Percentiles rank a stretch among this genome's conserved stretches.
Conservation (phyloP, 129 eudicot genomes). For the Arctium minus region DNA sequence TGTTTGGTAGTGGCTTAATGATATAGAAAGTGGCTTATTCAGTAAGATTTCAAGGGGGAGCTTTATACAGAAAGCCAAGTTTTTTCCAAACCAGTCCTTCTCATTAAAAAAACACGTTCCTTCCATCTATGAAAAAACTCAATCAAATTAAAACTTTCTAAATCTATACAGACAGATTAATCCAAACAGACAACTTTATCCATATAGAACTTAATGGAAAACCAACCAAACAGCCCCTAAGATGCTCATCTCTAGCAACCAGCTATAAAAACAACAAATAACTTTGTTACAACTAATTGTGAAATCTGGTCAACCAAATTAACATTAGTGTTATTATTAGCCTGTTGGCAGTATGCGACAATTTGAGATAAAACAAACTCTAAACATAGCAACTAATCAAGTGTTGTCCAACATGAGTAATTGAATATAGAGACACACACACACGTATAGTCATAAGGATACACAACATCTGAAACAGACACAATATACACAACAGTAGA, state of each 20-base stretch:
- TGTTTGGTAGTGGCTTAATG: no score
- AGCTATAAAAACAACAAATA: neutral
- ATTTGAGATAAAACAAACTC: conserved; percentile 10
- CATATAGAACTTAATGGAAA: no score
- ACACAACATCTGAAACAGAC: neutral
- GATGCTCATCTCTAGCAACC: conserved; percentile 12
- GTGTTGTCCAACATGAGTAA: neutral
- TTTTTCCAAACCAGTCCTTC: no score
- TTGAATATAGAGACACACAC: neutral
- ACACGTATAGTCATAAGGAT: neutral
- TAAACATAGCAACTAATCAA: neutral
- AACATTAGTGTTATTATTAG: neutral
- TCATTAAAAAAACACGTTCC: no score
- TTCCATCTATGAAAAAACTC: no score
- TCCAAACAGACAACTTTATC: no score
- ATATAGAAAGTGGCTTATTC: no score
- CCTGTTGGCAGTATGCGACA: neutral
- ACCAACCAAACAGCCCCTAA: no score
- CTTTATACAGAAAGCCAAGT: no score
- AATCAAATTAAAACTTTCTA: no score
- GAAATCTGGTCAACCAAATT: neutral
- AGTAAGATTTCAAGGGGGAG: no score
- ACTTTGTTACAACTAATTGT: neutral
- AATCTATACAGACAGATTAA: no score
- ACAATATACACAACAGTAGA: neutral